Conservation (phyloP, 805 yeast genomes). For the Kuraishia hungarica region DNA sequence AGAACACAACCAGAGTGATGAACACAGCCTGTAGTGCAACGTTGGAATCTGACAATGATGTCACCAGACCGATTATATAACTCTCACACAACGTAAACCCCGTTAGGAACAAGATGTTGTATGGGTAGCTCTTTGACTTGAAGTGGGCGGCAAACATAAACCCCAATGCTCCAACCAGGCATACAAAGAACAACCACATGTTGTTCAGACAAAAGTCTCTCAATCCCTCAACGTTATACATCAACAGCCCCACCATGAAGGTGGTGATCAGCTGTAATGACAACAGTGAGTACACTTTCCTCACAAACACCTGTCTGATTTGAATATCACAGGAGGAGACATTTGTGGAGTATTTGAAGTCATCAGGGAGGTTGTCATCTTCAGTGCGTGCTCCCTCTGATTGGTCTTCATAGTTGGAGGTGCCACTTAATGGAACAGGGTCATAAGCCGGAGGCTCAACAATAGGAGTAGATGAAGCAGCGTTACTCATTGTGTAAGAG, state of each 20-base stretch:
- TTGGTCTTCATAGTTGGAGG: slow-evolving; percentile 1
- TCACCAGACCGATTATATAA: slow-evolving; percentile 59
- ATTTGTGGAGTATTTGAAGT: slow-evolving; percentile 72
- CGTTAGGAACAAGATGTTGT: slow-evolving; percentile 42
- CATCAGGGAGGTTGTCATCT: slow-evolving; percentile 40
- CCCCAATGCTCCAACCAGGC: slow-evolving; percentile 52
- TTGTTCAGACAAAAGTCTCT: slow-evolving; percentile 49
- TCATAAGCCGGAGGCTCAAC: slow-evolving; percentile 2
- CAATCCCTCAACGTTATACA: slow-evolving; percentile 34
- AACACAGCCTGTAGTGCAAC: slow-evolving; percentile 64
- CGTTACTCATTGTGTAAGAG: neutral
- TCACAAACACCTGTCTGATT: slow-evolving; percentile 65
- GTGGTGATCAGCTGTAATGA: slow-evolving; percentile 58
- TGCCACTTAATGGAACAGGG: neutral
- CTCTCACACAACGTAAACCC: slow-evolving; percentile 72
- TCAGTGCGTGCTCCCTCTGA: neutral
- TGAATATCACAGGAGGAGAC: slow-evolving; percentile 74
- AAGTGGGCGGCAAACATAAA: slow-evolving; percentile 55
- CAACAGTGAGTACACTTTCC: slow-evolving; percentile 72
- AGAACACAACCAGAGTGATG: slow-evolving; percentile 60
- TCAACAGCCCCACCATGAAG: slow-evolving; percentile 43
- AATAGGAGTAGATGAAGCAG: slow-evolving; percentile 1
- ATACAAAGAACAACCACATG: slow-evolving; percentile 49
- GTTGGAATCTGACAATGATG: slow-evolving; percentile 53
- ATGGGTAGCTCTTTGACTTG: slow-evolving; percentile 63